These are phyloP conservation scores for Murraya koenigii DNA, from an alignment of 345 rosid species.

Conservation along the genomic window DNA sequence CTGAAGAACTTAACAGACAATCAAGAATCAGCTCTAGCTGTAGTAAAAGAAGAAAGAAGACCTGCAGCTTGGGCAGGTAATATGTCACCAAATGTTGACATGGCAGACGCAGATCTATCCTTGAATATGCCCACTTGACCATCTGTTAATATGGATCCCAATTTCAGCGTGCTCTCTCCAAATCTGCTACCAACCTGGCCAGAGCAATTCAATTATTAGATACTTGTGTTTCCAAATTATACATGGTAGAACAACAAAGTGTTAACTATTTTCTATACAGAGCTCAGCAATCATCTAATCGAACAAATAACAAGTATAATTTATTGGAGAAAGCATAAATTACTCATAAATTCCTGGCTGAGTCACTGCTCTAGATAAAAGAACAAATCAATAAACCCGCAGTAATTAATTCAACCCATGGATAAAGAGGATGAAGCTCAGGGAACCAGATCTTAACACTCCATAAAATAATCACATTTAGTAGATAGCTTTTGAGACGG, in stretches of 20 bases:
- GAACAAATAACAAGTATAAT: not conserved
- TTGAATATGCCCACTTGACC: slow-evolving; percentile 98
- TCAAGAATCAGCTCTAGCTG: slow-evolving; percentile 59
- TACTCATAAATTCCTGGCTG: not conserved
- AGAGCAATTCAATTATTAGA: slow-evolving; percentile 13
- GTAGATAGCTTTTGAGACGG: not conserved
- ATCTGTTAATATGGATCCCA: slow-evolving; percentile 90
- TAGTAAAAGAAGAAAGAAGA: slow-evolving; percentile 94
- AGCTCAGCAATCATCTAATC: not conserved
- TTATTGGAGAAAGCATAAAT: not conserved
- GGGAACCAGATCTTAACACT: not conserved
- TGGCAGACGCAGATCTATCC: slow-evolving; percentile 93
- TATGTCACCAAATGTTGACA: slow-evolving; percentile 97
- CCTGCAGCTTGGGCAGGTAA: slow-evolving; percentile 94
- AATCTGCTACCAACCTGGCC: slow-evolving; percentile 92
- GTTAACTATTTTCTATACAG: not conserved
- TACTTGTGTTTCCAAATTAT: slow-evolving; percentile 1
- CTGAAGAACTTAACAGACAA: not conserved
- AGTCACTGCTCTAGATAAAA: not conserved
- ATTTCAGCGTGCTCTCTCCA: slow-evolving; percentile 91
- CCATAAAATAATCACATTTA: not conserved
- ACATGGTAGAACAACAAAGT: not conserved
- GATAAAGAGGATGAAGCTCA: not conserved
- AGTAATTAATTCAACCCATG: not conserved
- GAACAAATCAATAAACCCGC: not conserved